These are phyloP conservation scores for Puccinia novopanici DNA, from an alignment of 1,284 basidiomycete genomes.

Conservation along the genomic window DNA sequence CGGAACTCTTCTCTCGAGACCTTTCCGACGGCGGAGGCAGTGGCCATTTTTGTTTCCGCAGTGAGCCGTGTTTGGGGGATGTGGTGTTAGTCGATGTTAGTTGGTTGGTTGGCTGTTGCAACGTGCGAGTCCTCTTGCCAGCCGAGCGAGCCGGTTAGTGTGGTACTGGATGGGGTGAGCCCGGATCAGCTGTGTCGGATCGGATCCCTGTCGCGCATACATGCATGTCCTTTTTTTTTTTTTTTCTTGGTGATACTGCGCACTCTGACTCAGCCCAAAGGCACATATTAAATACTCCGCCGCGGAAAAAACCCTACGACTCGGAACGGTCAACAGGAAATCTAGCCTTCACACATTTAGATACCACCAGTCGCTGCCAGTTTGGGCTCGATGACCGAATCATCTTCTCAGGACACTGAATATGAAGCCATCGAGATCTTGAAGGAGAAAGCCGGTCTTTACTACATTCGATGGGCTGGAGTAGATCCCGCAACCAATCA, in stretches of 20 bases:
- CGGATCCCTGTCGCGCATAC: neutral
- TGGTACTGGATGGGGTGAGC: neutral
- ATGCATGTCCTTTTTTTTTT: neutral
- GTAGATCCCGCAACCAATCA: constrained; percentile 12
- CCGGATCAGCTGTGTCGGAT: neutral
- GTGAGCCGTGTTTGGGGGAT: neutral
- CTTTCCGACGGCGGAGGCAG: constrained; percentile 70
- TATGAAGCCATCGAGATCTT: constrained; percentile 28
- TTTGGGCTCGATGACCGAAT: neutral
- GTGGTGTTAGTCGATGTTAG: neutral
- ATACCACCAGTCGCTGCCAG: neutral
- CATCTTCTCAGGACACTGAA: constrained; percentile 20
- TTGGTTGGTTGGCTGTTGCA: neutral
- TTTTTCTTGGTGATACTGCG: too few relatives aligned
- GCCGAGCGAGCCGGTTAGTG: neutral
- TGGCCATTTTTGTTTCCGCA: constrained; percentile 47
- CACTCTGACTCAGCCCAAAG: neutral
- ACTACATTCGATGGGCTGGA: constrained; percentile 32
- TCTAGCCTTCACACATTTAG: too few relatives aligned
- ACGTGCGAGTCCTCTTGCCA: neutral
- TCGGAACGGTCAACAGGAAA: neutral
- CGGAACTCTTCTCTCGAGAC: constrained; percentile 90
- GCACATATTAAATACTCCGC: too few relatives aligned
- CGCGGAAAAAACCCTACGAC: too few relatives aligned
- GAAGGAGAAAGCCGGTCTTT: neutral